Percentiles rank a stretch among this genome's conserved stretches.
Conservation (phyloP, 1,284 basidiomycete species). For the Ceratobasidium sp. region DNA sequence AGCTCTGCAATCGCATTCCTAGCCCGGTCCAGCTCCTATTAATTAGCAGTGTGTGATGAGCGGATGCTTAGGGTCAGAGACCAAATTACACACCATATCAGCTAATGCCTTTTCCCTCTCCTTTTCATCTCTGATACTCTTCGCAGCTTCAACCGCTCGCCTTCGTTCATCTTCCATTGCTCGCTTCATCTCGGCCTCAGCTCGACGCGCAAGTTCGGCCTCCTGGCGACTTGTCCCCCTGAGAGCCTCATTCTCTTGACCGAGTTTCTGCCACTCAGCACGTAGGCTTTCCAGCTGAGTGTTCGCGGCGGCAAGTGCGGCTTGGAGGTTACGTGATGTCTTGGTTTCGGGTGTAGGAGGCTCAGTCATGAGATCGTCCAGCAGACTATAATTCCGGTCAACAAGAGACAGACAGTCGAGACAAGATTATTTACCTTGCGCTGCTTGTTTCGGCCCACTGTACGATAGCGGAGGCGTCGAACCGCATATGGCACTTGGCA, state of each 20-base stretch:
- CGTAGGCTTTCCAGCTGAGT: constrained; percentile 28
- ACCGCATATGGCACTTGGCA: constrained; percentile 45
- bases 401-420: constrained; percentile 27
- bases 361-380: constrained; percentile 58
- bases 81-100: constrained; percentile 58
- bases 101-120: constrained; percentile 53
- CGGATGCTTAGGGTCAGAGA: not conserved
- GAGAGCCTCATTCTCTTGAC: constrained; percentile 73
- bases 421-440: constrained; percentile 14
- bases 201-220: constrained; percentile 56
- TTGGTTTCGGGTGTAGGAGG: constrained; percentile 69
- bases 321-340: constrained; percentile 48
- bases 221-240: constrained; percentile 59
- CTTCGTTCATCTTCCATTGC: constrained; percentile 59
- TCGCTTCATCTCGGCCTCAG: constrained; percentile 69
- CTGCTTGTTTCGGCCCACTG: constrained; percentile 27
- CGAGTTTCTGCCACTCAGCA: constrained; percentile 64
- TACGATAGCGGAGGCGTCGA: constrained; percentile 44
- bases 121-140: constrained; percentile 40
- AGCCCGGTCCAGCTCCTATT: constrained; percentile 72
- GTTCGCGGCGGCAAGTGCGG: constrained; percentile 20
- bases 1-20: constrained; percentile 68
- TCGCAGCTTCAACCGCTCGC: constrained; percentile 37
- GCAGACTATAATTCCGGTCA: constrained; percentile 58
- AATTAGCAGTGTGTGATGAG: not conserved